phyloP scores from a whole-genome alignment of 352 stramenopile genomes.

The Phytophthora idaei region DNA sequence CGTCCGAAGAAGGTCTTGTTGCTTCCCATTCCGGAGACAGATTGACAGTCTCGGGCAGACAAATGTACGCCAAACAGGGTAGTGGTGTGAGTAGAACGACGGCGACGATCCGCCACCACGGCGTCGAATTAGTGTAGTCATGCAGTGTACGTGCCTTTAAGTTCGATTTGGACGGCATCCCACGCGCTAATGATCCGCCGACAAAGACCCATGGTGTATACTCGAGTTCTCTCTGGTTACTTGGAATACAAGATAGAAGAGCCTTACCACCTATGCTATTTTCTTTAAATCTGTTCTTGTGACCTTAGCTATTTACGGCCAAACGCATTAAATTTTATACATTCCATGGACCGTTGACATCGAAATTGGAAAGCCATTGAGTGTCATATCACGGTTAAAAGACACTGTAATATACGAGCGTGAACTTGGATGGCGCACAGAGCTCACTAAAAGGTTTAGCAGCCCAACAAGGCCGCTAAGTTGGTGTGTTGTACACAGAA shows the following conservation, averaged over 20 bases:
- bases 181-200: not conserved
- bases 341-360: no score
- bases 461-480: not conserved
- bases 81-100: constrained; percentile 16
- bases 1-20: constrained; percentile 30
- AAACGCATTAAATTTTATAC: no score
- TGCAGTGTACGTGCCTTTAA: constrained; percentile 16
- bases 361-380: no score
- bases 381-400: no score
- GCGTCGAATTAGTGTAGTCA: constrained; percentile 5
- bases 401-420: no score
- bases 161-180: constrained; percentile 11
- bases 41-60: constrained; percentile 15
- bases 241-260: no score
- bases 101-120: constrained; percentile 8
- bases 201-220: not conserved
- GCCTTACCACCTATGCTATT: not conserved
- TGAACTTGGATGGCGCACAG: no score
- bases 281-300: not conserved
- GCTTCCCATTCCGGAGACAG: constrained; percentile 6
- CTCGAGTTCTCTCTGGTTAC: not conserved
- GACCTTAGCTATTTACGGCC: no score
- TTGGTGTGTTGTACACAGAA: constrained; percentile 9
- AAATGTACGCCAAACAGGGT: constrained; percentile 15
- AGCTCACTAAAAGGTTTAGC: no score